Conservation (phyloP, 2,329 filamentous ascomycete genomes). For the Hypoxylon sp. region DNA sequence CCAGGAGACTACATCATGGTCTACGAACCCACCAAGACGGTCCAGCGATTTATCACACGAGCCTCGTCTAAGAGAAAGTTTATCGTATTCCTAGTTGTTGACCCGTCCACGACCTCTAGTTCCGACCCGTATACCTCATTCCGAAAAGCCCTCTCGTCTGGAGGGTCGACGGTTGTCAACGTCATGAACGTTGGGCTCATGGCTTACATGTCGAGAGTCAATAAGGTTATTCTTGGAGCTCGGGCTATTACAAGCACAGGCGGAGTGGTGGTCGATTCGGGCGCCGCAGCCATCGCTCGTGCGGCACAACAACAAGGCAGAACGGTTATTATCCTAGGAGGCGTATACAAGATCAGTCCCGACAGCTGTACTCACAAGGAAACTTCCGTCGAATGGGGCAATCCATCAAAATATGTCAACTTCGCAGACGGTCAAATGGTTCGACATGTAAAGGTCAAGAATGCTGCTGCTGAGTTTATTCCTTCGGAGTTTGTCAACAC, state of each 20-base stretch:
- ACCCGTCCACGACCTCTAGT: slow-evolving; percentile 56
- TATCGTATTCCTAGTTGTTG: slow-evolving; percentile 86
- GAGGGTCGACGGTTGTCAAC: slow-evolving; percentile 84
- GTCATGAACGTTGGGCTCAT: slow-evolving; percentile 88
- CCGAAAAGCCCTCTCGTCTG: slow-evolving; percentile 80
- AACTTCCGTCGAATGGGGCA: slow-evolving; percentile 86
- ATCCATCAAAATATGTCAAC: slow-evolving; percentile 78
- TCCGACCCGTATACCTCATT: slow-evolving; percentile 64
- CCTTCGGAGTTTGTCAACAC: slow-evolving; percentile 79
- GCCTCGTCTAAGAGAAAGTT: slow-evolving; percentile 92
- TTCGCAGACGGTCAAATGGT: slow-evolving; percentile 86
- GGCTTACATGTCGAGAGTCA: slow-evolving; percentile 93
- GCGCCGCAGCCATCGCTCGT: slow-evolving; percentile 84
- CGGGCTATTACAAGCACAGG: slow-evolving; percentile 91
- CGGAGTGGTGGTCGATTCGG: slow-evolving; percentile 83
- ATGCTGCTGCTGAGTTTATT: slow-evolving; percentile 85
- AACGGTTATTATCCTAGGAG: slow-evolving; percentile 88
- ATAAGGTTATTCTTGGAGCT: slow-evolving; percentile 92
- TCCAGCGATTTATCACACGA: slow-evolving; percentile 89
- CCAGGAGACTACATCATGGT: slow-evolving; percentile 93
- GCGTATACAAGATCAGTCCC: slow-evolving; percentile 93
- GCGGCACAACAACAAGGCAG: slow-evolving; percentile 85
- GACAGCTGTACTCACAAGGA: slow-evolving; percentile 87
- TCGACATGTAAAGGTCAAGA: slow-evolving; percentile 80
- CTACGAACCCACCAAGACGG: slow-evolving; percentile 85